Evolutionary conservation across 2,329 filamentous ascomycete species (phyloP).

Genomic region (Aspergillus cejpii): DNA sequence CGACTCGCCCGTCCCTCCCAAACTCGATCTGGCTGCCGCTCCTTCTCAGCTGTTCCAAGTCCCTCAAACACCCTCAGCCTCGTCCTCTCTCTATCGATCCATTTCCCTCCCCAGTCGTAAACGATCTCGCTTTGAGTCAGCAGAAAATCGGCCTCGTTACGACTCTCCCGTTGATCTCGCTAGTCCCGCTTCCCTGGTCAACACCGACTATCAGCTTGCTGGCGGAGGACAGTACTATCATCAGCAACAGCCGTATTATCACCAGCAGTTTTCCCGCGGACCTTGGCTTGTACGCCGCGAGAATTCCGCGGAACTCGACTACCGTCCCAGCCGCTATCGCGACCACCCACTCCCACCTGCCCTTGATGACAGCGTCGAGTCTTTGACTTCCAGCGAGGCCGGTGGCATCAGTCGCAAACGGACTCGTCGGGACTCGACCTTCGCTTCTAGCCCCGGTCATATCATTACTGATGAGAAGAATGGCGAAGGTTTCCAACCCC

Average conservation of each 20-base stretch:
- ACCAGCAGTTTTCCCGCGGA: constrained; percentile 5
- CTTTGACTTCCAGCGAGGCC: constrained; percentile 14
- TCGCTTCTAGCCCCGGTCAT: constrained; percentile 7
- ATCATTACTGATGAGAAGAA: constrained; percentile 8
- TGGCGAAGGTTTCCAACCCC: constrained; percentile 10
- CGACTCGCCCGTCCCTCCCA: constrained; percentile 32
- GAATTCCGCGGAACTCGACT: constrained; percentile 33
- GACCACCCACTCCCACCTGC: constrained; percentile 23
- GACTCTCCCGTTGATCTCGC: constrained; percentile 21
- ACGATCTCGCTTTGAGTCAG: constrained; percentile 25
- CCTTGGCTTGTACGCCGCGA: constrained; percentile 16
- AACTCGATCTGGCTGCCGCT: constrained; percentile 35
- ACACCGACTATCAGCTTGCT: constrained; percentile 35
- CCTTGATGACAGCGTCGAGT: constrained; percentile 25
- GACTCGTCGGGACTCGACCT: constrained; percentile 27
- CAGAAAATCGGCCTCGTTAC: constrained; percentile 19
- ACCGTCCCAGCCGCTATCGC: constrained; percentile 40
- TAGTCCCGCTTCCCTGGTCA: constrained; percentile 36
- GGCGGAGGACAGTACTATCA: constrained; percentile 17
- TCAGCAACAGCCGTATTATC: constrained; percentile 12
- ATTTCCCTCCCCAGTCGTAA: constrained; percentile 31
- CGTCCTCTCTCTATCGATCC: constrained; percentile 34
- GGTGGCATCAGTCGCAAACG: constrained; percentile 27
- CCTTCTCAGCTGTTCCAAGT: constrained; percentile 35
- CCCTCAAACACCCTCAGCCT: constrained; percentile 32